phyloP scores from a whole-genome alignment of 1,284 basidiomycete genomes.

The Moesziomyces sp. region DNA sequence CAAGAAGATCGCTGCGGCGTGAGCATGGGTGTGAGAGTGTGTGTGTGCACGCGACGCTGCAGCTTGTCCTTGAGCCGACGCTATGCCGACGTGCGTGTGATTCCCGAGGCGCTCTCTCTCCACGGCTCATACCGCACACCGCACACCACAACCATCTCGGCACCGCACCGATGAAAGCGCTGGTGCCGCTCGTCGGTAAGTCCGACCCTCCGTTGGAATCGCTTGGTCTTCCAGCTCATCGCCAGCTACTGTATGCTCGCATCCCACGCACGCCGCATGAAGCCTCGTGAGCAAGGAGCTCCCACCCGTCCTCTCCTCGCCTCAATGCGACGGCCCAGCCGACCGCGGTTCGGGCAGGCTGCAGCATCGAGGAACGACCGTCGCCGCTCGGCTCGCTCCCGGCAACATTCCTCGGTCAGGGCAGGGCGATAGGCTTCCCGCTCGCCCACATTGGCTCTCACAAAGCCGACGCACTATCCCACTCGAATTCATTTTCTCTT shows the following conservation, averaged over 20 bases:
- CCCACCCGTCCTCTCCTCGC: too few species aligned
- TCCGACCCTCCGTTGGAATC: constrained; percentile 11
- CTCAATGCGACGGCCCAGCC: too few species aligned
- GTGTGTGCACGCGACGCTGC: not conserved
- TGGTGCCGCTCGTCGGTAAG: not conserved
- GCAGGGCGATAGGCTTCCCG: too few species aligned
- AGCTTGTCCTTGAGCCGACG: not conserved
- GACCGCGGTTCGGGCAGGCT: too few species aligned
- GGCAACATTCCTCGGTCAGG: constrained; percentile 1
- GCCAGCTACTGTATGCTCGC: too few species aligned
- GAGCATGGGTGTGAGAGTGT: not conserved
- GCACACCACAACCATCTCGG: not conserved
- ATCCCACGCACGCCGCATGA: too few species aligned
- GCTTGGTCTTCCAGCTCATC: too few species aligned
- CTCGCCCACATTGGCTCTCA: too few species aligned
- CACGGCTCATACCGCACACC: not conserved
- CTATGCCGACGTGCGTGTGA: not conserved
- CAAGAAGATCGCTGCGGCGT: not conserved
- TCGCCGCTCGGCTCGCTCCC: not conserved
- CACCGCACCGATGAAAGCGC: not conserved
- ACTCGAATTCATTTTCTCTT: too few species aligned
- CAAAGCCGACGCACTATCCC: too few species aligned
- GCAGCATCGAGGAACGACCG: too few species aligned
- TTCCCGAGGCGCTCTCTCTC: not conserved
- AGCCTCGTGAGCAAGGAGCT: too few species aligned